Evolutionary conservation across 129 eudicot genomes (phyloP), one percentile per base, ranked within the genome.

Genomic region (Oenanthe sinensis): DNA sequence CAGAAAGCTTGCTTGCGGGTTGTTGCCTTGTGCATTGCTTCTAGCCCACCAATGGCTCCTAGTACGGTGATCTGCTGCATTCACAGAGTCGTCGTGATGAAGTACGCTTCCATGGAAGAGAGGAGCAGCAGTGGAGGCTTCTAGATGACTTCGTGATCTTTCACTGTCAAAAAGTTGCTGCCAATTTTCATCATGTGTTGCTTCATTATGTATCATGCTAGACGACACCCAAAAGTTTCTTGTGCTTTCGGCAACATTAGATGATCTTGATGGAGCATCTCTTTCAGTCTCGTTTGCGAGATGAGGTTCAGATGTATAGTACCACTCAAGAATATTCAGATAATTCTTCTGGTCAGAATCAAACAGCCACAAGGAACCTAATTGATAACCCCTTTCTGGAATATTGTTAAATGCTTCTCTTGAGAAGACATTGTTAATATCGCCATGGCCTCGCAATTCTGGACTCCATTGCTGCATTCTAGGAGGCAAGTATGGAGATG

Each of bases 21-120:
- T 81, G 46, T 68, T 79, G 7, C 79, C 84, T 62, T 26, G 87
- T 43, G 77, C 78, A 2, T 80, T 75, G 37, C 71, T 82, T 50
- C 97, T 76, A 43, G 87, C 96, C 98, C 98, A 95, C 98, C 98
- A 95, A 24, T 87, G 92, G 88, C 94, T 90, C 76, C 83, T 83
- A 0, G 85, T 84, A 46, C 84, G 77, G 33, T 79, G 60, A 46
- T 74, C 85, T 22, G 70, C 86, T 39, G 55, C 71, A 19, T 42
- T 71, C n/a, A 78, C 86, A 0, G 80, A 79, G 22, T 88, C 90
- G 22, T 88, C 87, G 68, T 91, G 96, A 24, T 81, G 90, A 42
- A 93, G 69, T 2, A 93, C 85, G 33, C 96, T 93, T 82, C 88
- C 85, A 17, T 40, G 84, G 82, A 89, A 81, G 48, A 91, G 47